Conservation (phyloP, 2,329 filamentous ascomycete genomes). For the Exophiala aquamarina region DNA sequence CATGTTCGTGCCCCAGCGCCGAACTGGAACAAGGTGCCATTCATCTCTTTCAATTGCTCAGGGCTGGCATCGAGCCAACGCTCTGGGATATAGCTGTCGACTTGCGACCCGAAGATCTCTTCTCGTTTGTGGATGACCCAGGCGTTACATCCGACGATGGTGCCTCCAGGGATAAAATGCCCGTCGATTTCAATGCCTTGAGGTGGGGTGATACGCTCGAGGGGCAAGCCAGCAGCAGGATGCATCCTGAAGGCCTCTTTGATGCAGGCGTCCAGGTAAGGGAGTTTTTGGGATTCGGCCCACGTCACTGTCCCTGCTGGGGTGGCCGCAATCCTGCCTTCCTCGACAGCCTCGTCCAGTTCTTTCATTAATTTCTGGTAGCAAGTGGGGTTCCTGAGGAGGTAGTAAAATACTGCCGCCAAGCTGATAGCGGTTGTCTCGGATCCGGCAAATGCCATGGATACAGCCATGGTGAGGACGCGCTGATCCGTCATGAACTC, state of each 20-base stretch:
- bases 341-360: constrained; percentile 23
- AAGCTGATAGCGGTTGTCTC: constrained; percentile 79
- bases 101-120: constrained; percentile 68
- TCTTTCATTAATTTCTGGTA: constrained; percentile 26
- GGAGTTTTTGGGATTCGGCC: constrained; percentile 66
- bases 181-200: constrained; percentile 66
- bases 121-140: constrained; percentile 71
- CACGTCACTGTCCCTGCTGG: constrained; percentile 22
- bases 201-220: constrained; percentile 71
- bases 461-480: constrained; percentile 31
- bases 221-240: constrained; percentile 68
- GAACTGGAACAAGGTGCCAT: constrained; percentile 42
- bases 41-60: constrained; percentile 51
- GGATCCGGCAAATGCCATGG: constrained; percentile 61
- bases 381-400: constrained; percentile 61
- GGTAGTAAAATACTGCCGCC: constrained; percentile 70
- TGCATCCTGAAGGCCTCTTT: constrained; percentile 78
- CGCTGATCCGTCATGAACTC: constrained; percentile 33
- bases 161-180: constrained; percentile 65
- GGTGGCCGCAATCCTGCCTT: constrained; percentile 19
- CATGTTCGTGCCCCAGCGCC: constrained; percentile 53
- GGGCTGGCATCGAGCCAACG: constrained; percentile 61
- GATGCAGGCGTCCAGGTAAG: constrained; percentile 74
- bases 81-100: constrained; percentile 67
- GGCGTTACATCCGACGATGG: constrained; percentile 71